Evolutionary conservation across 768 basidiomycete genomes (phyloP), one percentile per base, ranked within the genome.

Genomic region (Tulasnella sp.): DNA sequence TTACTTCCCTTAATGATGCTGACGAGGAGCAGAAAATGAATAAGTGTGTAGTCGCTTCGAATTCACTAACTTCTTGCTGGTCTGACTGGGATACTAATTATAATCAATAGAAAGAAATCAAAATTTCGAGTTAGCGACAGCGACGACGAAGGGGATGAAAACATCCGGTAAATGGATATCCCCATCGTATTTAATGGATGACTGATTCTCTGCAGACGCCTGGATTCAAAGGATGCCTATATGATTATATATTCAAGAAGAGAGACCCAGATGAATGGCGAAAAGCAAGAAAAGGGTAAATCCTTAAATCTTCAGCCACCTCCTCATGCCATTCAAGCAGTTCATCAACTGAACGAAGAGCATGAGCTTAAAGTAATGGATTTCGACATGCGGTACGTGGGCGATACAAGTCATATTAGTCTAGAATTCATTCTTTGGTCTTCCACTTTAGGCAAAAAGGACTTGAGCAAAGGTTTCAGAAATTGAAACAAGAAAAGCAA

Each of bases 191-290:
- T 4, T 39, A 35, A 22, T 16, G 3, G 7, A 4, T 25, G 16
- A n/a, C 20, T 28, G 9, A 5, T 29, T 19, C 25, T 16, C 3
- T 33, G n/a, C 3, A 37, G 35, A 44, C 53, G 42, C 33, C 31
- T 50, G 6, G 33, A 59, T 16, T 90, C 89, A 1, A 83, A 76
- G 65, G 89, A 95, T 58, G 89, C 88, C 5, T 95, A 98, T 65
- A 93, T 96, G 90, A 73, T 96, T 28, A 80, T 98, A 48, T 98
- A 96, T 64, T 74, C 76, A 32, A 75, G 77, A 9, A 71, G 69
- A 57, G 59, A 65, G 25, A 51, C 58, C 16, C 90, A 6, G 64
- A 69, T 13, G 58, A n/a, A n/a, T n/a, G n/a, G n/a, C n/a, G n/a
- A n/a, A n/a, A n/a, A n/a, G n/a, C n/a, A n/a, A n/a, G n/a, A n/a